Percentiles rank a stretch among this genome's conserved stretches.
phyloP scores from a whole-genome alignment of 768 basidiomycete species.

The Mycena epipterygia region DNA sequence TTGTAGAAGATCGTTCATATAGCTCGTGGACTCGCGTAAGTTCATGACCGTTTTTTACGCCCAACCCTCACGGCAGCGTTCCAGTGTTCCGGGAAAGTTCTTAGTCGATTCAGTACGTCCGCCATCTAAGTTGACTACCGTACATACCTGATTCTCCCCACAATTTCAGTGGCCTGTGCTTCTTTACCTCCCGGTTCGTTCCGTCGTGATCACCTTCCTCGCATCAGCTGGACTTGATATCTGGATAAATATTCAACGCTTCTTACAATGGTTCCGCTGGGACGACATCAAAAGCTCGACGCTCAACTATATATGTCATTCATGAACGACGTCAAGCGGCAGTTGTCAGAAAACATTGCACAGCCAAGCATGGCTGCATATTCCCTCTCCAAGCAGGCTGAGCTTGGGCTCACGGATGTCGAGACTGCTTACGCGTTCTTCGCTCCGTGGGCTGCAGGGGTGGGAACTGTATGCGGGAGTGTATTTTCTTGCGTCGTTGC shows the following conservation, averaged over 20 bases:
- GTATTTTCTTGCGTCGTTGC: neutral
- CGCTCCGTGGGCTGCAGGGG: conserved; percentile 47
- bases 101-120: conserved; percentile 9
- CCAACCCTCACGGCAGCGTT: neutral
- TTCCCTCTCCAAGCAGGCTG: conserved; percentile 55
- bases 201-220: neutral
- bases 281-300: conserved; percentile 41
- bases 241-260: conserved; percentile 35
- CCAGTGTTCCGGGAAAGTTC: conserved; percentile 17
- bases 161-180: conserved; percentile 14
- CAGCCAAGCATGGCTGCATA: conserved; percentile 52
- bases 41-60: neutral
- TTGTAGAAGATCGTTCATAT: neutral
- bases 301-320: conserved; percentile 42
- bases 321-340: conserved; percentile 42
- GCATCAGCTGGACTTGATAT: neutral
- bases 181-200: conserved; percentile 9
- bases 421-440: conserved; percentile 57
- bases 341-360: conserved; percentile 39
- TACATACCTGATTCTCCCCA: neutral
- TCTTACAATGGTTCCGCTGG: conserved; percentile 48
- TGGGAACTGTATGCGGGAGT: conserved; percentile 46
- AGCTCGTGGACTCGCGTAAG: neutral
- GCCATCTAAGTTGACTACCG: no score
- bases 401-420: conserved; percentile 57